phyloP scores from a whole-genome alignment of 305 asterid genomes.

The Fraxinus albicans region DNA sequence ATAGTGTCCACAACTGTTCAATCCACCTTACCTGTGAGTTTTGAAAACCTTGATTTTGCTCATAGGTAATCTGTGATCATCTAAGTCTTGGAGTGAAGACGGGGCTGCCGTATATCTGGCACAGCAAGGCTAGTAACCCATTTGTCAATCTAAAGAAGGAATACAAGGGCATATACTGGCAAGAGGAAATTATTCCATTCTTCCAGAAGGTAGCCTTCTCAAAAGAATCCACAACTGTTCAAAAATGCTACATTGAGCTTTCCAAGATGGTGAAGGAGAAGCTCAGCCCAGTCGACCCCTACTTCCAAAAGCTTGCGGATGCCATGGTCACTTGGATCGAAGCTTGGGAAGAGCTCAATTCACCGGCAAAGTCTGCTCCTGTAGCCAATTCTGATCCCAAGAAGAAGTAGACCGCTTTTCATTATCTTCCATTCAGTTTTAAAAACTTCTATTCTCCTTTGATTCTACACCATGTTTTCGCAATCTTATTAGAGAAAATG shows the following conservation, averaged over 20 bases:
- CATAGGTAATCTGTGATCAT: slow-evolving; percentile 54
- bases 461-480: slow-evolving; percentile 2
- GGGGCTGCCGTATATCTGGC: slow-evolving; percentile 63
- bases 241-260: slow-evolving; percentile 55
- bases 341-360: slow-evolving; percentile 51
- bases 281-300: slow-evolving; percentile 43
- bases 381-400: slow-evolving; percentile 22
- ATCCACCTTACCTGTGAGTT: neutral
- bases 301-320: slow-evolving; percentile 54
- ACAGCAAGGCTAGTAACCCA: slow-evolving; percentile 66
- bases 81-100: slow-evolving; percentile 59
- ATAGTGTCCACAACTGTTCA: neutral
- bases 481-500: slow-evolving; percentile 25
- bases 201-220: slow-evolving; percentile 43
- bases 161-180: slow-evolving; percentile 65
- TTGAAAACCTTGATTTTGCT: neutral
- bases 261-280: slow-evolving; percentile 54
- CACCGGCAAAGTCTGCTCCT: slow-evolving; percentile 23
- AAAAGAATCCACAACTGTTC: slow-evolving; percentile 49
- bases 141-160: slow-evolving; percentile 59
- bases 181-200: slow-evolving; percentile 59
- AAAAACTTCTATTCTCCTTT: neutral
- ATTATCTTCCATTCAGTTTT: neutral
- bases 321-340: slow-evolving; percentile 61
- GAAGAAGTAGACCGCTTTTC: slow-evolving; percentile 32